phyloP scores from a whole-genome alignment of 2,329 filamentous ascomycete species.

The Cercospora sojina region DNA sequence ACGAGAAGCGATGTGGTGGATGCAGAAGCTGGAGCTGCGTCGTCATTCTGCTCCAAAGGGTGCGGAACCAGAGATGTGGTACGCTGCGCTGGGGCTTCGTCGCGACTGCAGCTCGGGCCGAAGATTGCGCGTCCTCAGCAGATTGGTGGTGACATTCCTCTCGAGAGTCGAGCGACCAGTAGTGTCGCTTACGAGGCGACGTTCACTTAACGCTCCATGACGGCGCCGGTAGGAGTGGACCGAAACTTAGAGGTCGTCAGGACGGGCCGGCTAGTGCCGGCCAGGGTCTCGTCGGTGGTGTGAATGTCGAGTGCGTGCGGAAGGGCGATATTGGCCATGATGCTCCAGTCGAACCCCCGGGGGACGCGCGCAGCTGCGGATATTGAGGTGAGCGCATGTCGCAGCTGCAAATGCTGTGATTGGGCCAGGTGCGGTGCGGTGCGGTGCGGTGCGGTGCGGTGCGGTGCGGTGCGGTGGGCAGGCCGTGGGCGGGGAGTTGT shows the following conservation, averaged over 20 bases:
- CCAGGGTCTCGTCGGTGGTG: neutral
- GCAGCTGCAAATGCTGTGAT: neutral
- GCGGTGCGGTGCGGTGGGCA: neutral
- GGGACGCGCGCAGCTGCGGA: neutral
- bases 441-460: neutral
- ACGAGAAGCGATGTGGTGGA: conserved; percentile 14
- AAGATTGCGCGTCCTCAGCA: conserved; percentile 3
- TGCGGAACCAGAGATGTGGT: neutral
- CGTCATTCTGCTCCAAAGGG: neutral
- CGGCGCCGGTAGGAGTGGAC: conserved; percentile 5
- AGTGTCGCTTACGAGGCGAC: conserved; percentile 8
- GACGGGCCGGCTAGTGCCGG: conserved; percentile 1
- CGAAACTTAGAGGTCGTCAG: conserved; percentile 5
- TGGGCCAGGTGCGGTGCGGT: neutral
- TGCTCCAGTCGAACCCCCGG: neutral
- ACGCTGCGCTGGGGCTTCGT: neutral
- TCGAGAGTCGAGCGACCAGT: neutral
- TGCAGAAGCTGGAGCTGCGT: neutral
- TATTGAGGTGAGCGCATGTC: neutral
- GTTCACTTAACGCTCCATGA: conserved; percentile 1
- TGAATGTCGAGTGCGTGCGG: neutral
- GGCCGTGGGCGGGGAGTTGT: neutral
- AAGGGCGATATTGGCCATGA: neutral
- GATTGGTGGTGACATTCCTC: neutral
- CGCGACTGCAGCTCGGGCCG: conserved; percentile 3